Conservation (phyloP, 441 rosid species). For the Pelargonium citronellum region DNA sequence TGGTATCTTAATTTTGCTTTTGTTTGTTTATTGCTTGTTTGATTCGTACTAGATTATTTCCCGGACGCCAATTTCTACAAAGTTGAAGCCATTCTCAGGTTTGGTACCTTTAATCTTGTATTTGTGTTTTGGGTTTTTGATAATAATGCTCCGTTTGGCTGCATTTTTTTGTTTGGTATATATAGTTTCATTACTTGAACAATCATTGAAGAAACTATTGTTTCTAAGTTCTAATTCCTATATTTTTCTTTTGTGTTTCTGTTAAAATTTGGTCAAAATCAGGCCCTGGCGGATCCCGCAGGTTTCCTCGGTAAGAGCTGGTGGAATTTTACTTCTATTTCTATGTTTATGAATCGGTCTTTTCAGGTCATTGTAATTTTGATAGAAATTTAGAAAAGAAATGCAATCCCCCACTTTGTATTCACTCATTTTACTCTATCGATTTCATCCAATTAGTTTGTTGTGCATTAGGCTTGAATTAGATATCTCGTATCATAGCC, state of each 20-base stretch:
- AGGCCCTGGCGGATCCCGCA: constrained; percentile 87
- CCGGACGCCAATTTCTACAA: constrained; percentile 85
- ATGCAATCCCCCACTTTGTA: neutral
- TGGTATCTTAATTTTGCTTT: constrained; percentile 13
- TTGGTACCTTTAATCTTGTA: neutral
- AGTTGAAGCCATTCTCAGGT: constrained; percentile 89
- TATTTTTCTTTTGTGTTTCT: constrained; percentile 16
- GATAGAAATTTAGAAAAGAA: neutral
- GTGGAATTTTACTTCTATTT: neutral
- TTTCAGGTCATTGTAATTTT: neutral
- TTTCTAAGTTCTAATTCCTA: neutral
- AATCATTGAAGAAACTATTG: neutral
- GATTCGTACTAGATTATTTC: constrained; percentile 34
- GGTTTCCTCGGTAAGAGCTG: constrained; percentile 77
- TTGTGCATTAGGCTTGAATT: neutral
- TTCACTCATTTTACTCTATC: neutral
- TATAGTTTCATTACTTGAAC: neutral
- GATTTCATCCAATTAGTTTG: neutral
- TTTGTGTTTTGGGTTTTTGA: neutral
- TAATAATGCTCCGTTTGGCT: neutral
- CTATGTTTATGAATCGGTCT: neutral
- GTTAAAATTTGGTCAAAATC: constrained; percentile 23
- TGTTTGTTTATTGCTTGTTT: constrained; percentile 11
- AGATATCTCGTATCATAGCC: neutral
- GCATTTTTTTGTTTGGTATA: neutral